Percentiles rank a stretch among this genome's conserved stretches.
Conservation (phyloP, 2,329 filamentous ascomycete genomes). For the Scedosporium aurantiacum region DNA sequence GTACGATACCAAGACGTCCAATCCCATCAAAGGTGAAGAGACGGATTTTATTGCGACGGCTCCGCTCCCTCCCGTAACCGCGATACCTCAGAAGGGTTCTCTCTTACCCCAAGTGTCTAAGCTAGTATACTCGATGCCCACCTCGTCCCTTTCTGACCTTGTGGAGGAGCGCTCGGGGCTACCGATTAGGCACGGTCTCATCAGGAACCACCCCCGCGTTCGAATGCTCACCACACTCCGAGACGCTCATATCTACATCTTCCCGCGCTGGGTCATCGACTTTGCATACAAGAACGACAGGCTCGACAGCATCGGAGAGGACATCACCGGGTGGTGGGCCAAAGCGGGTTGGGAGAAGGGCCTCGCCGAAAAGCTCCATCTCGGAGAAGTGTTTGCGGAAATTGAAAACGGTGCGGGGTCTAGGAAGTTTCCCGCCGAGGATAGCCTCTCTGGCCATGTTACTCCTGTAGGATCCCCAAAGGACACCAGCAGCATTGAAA, state of each 20-base stretch:
- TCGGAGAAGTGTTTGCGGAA: constrained; percentile 11
- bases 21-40: constrained; percentile 73
- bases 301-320: constrained; percentile 81
- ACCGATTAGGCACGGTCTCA: constrained; percentile 63
- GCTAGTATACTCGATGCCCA: constrained; percentile 76
- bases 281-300: constrained; percentile 69
- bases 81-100: constrained; percentile 45
- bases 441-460: constrained; percentile 4
- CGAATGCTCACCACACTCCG: constrained; percentile 75
- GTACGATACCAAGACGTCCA: constrained; percentile 73
- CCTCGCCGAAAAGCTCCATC: constrained; percentile 63
- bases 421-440: constrained; percentile 3
- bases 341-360: constrained; percentile 87
- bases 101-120: constrained; percentile 61
- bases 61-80: constrained; percentile 47
- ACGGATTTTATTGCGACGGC: constrained; percentile 83
- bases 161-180: constrained; percentile 64
- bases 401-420: background rate
- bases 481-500: constrained; percentile 2
- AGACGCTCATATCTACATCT: constrained; percentile 89
- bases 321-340: constrained; percentile 90
- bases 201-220: constrained; percentile 63
- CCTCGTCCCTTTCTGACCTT: constrained; percentile 77
- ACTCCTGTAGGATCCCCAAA: constrained; percentile 4
- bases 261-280: constrained; percentile 83